Base-by-base conservation (phyloP, 805 yeast species). In the Brettanomyces anomalus region DNA sequence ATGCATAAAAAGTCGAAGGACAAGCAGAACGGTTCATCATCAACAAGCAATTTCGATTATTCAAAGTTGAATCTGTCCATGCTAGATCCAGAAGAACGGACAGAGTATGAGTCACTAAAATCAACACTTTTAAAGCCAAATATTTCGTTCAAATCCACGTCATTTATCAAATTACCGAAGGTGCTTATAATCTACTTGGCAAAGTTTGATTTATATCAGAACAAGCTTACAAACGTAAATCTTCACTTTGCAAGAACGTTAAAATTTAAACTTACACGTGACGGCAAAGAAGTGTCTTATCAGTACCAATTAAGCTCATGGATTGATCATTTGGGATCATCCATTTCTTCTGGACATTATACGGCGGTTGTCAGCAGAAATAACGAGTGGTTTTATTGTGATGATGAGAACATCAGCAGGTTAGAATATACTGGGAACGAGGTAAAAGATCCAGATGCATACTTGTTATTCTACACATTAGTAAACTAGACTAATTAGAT, bases 261-360 rank as follows among this genome's bases (percentile, higher is more conserved):
- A 24, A 24, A 61, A 52, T 54, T 73, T 70, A 42, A 67, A 57
- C 66, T 52, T 52, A 74, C 71, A 48, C 58, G 78, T 34, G 71
- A 44, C 15, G 49, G 46, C 8, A 42, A 44, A 21, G 49, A 46
- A 7, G 37, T 57, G 37, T 20, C 53, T 54, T 33, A 62, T 49
- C 18, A 67, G 61, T 84, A 82, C 55, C 72, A 67, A 46, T 60
- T 84, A 32, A 69, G 69, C 43, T 85, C 84, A 1, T 67, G 81
- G 46, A 79, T 84, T 4, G 83, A 82, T 53, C 94, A 84, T 56
- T 67, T 71, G 44, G 93, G 94, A 2, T 37, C 53, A 1, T 74
- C 74, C 36, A 63, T 82, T 42, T 73, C 76, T 45, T 77, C 85
- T 40, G 94, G 94, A 0, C 94, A 84, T 58, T 84, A 84, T 54